Base-by-base conservation (phyloP, 2,329 filamentous ascomycete species). In the Fusarium luffae region DNA sequence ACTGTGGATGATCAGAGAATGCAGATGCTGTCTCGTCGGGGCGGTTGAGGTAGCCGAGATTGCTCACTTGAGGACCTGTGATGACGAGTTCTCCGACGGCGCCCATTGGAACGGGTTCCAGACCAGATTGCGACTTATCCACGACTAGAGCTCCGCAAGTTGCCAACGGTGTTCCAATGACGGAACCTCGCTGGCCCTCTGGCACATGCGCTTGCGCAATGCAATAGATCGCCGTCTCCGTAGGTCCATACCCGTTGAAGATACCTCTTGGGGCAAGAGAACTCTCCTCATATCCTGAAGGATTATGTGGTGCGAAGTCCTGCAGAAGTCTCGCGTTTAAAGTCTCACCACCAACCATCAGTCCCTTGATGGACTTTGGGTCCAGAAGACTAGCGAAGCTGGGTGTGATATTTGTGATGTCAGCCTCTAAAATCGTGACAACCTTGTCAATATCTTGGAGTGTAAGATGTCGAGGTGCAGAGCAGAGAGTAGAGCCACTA, bases 321-420 rank as follows among this genome's bases (percentile, higher is more conserved):
- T 41, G 66, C 18, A 68, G 23, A 1, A 68, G 49, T 1, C 46
- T 55, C 13, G 65, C 18, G 12, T 52, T 68, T 21, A 69, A 12
- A 3, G 65, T 68, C n/a, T 68, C 66, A 8, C 66, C 66, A 4
- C 66, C 66, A 4, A 68, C 66, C 65, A 68, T 66, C 2, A 68
- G 18, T 2, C 65, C 65, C 1, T 10, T 41, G 3, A 68, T 44
- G 0, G 49, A 68, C 0, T 21, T 21, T 0, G 59, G 59, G 3
- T 69, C 66, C 1, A 68, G 4, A 3, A 68, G 46, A 13, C 37
- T 68, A 3, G 65, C 66, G 7, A 69, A 68, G 3, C 59, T 66
- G 0, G 66, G 66, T 0, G 66, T 68, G 11, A 68, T 49, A 3
- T 69, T 68, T 8, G 66, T 68, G 9, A 69, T 66, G 7, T 68